Percentiles rank a stretch among this genome's conserved stretches.
Conservation (phyloP, 768 basidiomycete genomes). For the Boletus rex-veris region DNA sequence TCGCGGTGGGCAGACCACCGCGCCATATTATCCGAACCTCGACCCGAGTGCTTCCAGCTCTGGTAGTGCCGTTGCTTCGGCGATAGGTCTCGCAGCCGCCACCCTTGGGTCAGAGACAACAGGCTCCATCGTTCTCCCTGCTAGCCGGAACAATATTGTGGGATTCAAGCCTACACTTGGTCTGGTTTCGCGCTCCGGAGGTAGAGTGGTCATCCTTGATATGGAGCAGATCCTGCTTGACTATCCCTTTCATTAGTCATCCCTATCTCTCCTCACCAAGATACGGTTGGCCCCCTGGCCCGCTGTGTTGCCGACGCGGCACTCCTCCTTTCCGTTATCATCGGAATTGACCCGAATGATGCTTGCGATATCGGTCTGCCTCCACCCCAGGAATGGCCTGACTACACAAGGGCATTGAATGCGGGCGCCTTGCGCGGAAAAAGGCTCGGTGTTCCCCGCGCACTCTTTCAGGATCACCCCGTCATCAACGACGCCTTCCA, state of each 20-base stretch:
- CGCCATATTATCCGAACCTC: conserved; percentile 41
- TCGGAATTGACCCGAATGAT: conserved; percentile 42
- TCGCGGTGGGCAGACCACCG: conserved; percentile 42
- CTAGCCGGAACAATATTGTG: conserved; percentile 42
- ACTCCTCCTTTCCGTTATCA: conserved; percentile 38
- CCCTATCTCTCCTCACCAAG: conserved; percentile 42
- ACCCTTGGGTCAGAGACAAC: conserved; percentile 48
- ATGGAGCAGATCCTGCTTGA: background rate
- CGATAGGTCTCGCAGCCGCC: conserved; percentile 44
- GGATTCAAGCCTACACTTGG: conserved; percentile 44
- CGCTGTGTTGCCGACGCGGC: conserved; percentile 39
- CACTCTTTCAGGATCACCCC: conserved; percentile 23
- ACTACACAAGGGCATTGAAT: conserved; percentile 53
- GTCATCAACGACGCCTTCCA: conserved; percentile 37
- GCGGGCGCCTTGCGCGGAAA: conserved; percentile 42
- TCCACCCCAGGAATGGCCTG: conserved; percentile 48
- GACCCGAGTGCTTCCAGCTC: conserved; percentile 41
- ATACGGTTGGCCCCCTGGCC: conserved; percentile 38
- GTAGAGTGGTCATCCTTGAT: conserved; percentile 14
- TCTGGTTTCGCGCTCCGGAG: conserved; percentile 38
- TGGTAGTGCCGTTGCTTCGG: conserved; percentile 42
- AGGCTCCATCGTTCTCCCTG: conserved; percentile 45
- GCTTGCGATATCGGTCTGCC: conserved; percentile 35
- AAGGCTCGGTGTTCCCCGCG: conserved; percentile 44
- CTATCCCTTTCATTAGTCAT: conserved; percentile 35